Base-by-base conservation (phyloP, 352 stramenopile species). In the Phytophthora nicotianae region DNA sequence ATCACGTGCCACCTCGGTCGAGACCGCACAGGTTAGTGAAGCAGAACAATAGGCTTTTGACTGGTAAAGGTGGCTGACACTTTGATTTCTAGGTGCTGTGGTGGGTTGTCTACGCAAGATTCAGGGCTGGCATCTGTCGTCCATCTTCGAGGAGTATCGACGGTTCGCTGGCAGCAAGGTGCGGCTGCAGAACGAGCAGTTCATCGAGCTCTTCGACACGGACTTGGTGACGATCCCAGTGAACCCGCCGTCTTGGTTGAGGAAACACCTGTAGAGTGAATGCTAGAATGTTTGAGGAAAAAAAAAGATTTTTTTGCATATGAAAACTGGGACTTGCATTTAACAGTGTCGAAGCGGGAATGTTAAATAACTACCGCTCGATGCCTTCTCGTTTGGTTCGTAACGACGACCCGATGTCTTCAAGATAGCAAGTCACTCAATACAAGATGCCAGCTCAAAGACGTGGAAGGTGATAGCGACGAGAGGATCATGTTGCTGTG, bases 141-240 rank as follows among this genome's bases (percentile, higher is more conserved):
- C 89, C 5, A 97, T 97, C 60, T 97, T 97, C 58, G 91, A 97
- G 65, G 91, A 97, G 70, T 97, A 97, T 67, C 82, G 91, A 26
- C 85, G 89, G 54, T 97, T 97, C 53, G 90, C 89, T 5, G 85
- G 83, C 53, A 95, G 79, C 57, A 96, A 97, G 73, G 89, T 97
- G 67, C 75, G 88, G 33, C 86, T 96, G 20, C 89, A 97, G 69
- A 97, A 96, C 74, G 91, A 97, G 72, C 91, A 97, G 68, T 97
- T 97, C 73, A 97, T 97, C 50, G 91, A 97, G 63, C 81, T 97
- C n/a, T 97, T 97, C 62, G 91, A 98, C 66, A 97, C 90, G 42
- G 91, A 98, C 59, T 77, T 98, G 29, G 86, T 98, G 19, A 88
- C 84, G 27, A 91, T 96, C 37, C 88, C 86, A 14, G 72, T 79